Evolutionary conservation across 2,329 filamentous ascomycete genomes (phyloP), one percentile per base, ranked within the genome.

Genomic region (Exophiala aquamarina): DNA sequence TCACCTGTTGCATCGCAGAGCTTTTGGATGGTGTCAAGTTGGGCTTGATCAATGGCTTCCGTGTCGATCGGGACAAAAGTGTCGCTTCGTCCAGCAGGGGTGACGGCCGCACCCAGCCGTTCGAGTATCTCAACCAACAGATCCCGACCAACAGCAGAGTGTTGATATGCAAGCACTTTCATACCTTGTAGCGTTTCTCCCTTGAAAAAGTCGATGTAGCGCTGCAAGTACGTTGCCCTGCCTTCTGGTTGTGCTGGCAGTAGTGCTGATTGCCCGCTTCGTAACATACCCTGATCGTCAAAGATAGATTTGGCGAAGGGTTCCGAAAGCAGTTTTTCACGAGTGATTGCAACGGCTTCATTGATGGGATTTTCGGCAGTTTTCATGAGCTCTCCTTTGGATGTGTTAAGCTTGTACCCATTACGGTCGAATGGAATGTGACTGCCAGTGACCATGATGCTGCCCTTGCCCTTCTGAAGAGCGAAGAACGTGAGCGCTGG

Each of bases 371-470:
- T 54, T 41, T 66, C 63, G 26, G 64, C 54, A 49, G 61, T 59
- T 47, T 65, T 65, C 54, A 65, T 44, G 17, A 66, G 57, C 49
- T 66, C 63, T 1, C 63, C 63, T 37, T 59, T 57, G 19, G 58
- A 64, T 14, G 63, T 65, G 41, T 66, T 66, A 33, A 65, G 53
- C 38, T 66, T 65, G 47, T 66, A 65, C 10, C 63, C 63, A 48
- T 66, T 66, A 17, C 63, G 63, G 43, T 65, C 61, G 37, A 66
- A 66, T 5, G 63, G 63, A 35, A 65, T 66, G 39, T 66, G 63
- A 43, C 63, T 66, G 4, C 63, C 63, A 3, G 63, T 66, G 21
- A 65, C 63, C 63, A 66, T 66, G 26, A 66, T 65, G 45, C 61
- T 64, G 4, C 63, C 63, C 47, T 65, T 66, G 4, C 47, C 57